A percentile compares a stretch with the other conserved stretches of the same genome.
phyloP scores from a whole-genome alignment of 1,284 basidiomycete genomes.

The Trichosporon sp. region DNA sequence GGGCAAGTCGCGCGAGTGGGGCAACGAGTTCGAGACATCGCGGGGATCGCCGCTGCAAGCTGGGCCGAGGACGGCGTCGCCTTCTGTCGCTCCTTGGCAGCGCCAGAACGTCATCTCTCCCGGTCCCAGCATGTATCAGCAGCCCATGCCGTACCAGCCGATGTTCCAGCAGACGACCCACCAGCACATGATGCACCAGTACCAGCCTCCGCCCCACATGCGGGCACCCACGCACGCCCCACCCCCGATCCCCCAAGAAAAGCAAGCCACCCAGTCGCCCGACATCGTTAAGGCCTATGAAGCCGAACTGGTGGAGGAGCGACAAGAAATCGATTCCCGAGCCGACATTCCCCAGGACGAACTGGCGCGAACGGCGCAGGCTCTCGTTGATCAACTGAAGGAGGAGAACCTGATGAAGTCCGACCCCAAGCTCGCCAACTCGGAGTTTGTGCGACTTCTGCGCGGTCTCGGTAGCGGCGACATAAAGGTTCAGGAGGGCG shows the following conservation, averaged over 20 bases:
- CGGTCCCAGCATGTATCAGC: conserved; percentile 25
- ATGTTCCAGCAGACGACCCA: conserved; percentile 18
- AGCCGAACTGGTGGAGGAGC: conserved; percentile 20
- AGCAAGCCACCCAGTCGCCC: neutral
- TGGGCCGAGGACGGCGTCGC: conserved; percentile 14
- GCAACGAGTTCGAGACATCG: conserved; percentile 33
- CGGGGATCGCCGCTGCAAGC: conserved; percentile 20
- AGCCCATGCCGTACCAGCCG: conserved; percentile 22
- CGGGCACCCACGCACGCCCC: conserved; percentile 16
- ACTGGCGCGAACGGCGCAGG: conserved; percentile 72
- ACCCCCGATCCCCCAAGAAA: conserved; percentile 15
- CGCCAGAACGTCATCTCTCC: conserved; percentile 13
- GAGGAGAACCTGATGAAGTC: conserved; percentile 59
- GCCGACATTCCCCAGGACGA: conserved; percentile 60
- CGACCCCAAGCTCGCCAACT: conserved; percentile 79
- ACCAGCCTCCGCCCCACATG: conserved; percentile 17
- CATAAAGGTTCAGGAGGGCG: conserved; percentile 71
- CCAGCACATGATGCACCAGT: conserved; percentile 21
- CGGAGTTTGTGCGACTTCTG: conserved; percentile 85
- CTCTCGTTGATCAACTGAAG: conserved; percentile 69
- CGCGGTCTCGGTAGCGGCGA: conserved; percentile 77
- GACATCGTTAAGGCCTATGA: conserved; percentile 14
- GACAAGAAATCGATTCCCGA: conserved; percentile 12
- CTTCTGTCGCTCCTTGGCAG: conserved; percentile 33
- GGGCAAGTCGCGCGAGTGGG: conserved; percentile 38